Conservation (phyloP, 2,329 filamentous ascomycete genomes). For the Macrophomina pseudophaseolina region DNA sequence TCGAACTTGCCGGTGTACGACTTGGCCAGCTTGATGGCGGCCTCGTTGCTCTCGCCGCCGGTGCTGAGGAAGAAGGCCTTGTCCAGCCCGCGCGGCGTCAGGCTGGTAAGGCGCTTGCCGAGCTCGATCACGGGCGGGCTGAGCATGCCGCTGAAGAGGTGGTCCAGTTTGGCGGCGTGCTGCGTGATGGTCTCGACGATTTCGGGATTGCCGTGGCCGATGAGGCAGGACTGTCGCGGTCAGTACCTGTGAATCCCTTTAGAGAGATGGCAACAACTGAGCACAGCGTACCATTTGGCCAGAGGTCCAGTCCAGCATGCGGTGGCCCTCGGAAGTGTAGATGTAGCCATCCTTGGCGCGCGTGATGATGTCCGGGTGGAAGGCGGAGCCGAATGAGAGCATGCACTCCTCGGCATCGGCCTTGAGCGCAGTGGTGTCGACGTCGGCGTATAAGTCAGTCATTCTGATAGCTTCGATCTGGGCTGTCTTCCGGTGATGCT, state of each 20-base stretch:
- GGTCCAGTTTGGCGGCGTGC: slow-evolving; percentile 38
- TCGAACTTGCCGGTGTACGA: slow-evolving; percentile 68
- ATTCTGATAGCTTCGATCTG: not conserved
- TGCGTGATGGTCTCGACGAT: slow-evolving; percentile 38
- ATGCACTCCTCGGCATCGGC: slow-evolving; percentile 20
- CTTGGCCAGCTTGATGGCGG: slow-evolving; percentile 69
- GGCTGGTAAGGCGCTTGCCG: slow-evolving; percentile 36
- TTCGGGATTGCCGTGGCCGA: slow-evolving; percentile 42
- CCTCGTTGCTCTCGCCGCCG: slow-evolving; percentile 54
- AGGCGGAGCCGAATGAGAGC: slow-evolving; percentile 29
- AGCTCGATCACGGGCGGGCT: slow-evolving; percentile 42
- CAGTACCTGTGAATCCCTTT: not conserved
- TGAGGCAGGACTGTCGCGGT: slow-evolving; percentile 29
- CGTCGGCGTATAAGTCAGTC: slow-evolving; percentile 11
- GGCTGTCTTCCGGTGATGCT: not conserved
- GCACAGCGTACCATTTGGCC: slow-evolving; percentile 34
- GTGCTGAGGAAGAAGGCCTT: slow-evolving; percentile 44
- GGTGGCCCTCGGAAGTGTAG: slow-evolving; percentile 37
- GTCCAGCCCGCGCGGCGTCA: slow-evolving; percentile 37
- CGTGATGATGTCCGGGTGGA: slow-evolving; percentile 40
- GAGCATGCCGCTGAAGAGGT: slow-evolving; percentile 44
- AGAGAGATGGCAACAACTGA: not conserved
- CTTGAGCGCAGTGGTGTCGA: slow-evolving; percentile 14
- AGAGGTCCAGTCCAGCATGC: slow-evolving; percentile 41
- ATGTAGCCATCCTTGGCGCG: slow-evolving; percentile 37